Evolutionary conservation across 768 basidiomycete species (phyloP), one percentile per base, ranked within the genome.

Genomic region (Rhodotorula babjevae): DNA sequence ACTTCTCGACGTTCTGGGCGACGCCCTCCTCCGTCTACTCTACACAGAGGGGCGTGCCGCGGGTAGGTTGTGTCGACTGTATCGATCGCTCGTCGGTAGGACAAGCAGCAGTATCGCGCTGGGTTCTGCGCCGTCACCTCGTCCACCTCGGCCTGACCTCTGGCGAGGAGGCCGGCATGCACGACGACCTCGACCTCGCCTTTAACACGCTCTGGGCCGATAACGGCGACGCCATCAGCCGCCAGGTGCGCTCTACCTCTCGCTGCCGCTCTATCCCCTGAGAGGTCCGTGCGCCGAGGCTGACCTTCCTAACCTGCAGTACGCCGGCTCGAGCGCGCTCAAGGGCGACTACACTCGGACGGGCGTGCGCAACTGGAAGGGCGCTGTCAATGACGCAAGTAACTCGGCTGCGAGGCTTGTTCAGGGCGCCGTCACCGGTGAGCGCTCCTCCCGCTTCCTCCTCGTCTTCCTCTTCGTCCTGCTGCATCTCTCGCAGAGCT

Each of bases 121-220:
- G 90, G 81, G 85, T 93, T 27, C 83, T 99, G 33, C 76, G 77
- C 8, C 71, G 71, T 11, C 81, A 82, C 73, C 77, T 84, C n/a
- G 80, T 80, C 6, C 81, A 81, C 58, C 76, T 83, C 42, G 83
- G 82, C 3, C 66, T 83, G 61, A 86, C 87, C 68, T 86, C 85
- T 88, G 57, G 93, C 79, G 82, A 92, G 18, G 86, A 89, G 36
- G 88, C 87, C 11, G 84, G 85, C 73, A 61, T 85, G 85, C 71
- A 83, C 85, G 53, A 69, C 56, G 88, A 87, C 61, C 85, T 86
- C 67, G 92, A 95, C 76, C 76, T 86, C 27, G 85, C 87, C 27
- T 91, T 94, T 79, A 94, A 92, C 74, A 87, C 91, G 91, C 91
- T 92, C 27, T 99, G 96, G 96, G 96, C 96, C 4, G 96, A 98